Conservation (phyloP, 805 yeast species). For the Metschnikowia proteae region DNA sequence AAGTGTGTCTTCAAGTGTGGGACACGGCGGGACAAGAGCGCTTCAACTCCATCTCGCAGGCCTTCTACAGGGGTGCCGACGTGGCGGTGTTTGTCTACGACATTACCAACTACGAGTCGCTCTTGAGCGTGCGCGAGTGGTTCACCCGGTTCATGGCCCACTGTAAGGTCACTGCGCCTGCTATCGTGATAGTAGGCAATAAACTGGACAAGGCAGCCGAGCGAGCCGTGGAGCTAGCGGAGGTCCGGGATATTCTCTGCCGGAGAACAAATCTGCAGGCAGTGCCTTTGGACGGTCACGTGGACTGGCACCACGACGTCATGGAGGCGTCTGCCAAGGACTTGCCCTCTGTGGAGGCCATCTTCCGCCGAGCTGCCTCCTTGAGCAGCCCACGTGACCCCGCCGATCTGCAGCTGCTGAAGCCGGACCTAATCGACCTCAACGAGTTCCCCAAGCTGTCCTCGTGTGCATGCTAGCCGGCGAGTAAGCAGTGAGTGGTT, state of each 20-base stretch:
- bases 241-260: conserved; percentile 33
- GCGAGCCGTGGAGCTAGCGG: conserved; percentile 34
- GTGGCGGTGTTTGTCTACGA: conserved; percentile 54
- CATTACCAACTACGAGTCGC: conserved; percentile 48
- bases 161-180: conserved; percentile 46
- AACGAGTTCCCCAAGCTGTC: not conserved
- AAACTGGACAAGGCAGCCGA: conserved; percentile 40
- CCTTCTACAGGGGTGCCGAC: conserved; percentile 58
- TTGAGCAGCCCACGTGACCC: conserved; percentile 22
- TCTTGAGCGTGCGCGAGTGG: conserved; percentile 47
- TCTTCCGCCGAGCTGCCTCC: conserved; percentile 36
- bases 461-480: conserved; percentile 6
- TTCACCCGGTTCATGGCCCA: conserved; percentile 45
- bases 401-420: not conserved
- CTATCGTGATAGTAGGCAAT: conserved; percentile 51
- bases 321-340: conserved; percentile 32
- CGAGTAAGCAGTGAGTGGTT: not conserved
- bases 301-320: conserved; percentile 35
- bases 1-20: conserved; percentile 52
- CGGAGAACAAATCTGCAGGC: conserved; percentile 15
- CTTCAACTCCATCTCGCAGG: conserved; percentile 47
- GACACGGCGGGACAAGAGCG: conserved; percentile 49
- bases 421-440: not conserved
- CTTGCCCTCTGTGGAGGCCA: conserved; percentile 27
- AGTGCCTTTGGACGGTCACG: conserved; percentile 22